These are phyloP conservation scores for Alopecurus myosuroides DNA, from an alignment of 176 grass and related monocot species.

Conservation along the genomic window DNA sequence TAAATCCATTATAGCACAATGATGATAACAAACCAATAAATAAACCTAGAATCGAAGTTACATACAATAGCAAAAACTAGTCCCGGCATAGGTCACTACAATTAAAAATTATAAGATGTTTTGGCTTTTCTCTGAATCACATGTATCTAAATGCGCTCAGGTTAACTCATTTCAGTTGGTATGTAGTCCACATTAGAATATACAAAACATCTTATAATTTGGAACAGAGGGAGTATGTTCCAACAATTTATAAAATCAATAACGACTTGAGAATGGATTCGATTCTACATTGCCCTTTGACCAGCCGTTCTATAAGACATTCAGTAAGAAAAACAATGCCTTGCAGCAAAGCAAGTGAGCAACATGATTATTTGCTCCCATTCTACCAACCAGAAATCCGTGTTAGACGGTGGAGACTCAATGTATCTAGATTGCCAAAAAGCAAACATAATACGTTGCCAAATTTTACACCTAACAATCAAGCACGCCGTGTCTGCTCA, in stretches of 20 bases:
- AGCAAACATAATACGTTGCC: background rate
- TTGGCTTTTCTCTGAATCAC: too few relatives aligned
- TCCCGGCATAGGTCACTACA: background rate
- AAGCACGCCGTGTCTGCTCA: background rate
- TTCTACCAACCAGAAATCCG: background rate
- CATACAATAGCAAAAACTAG: background rate
- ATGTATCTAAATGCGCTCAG: too few relatives aligned
- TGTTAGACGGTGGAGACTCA: too few relatives aligned
- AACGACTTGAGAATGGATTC: background rate
- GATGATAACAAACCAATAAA: conserved; percentile 9
- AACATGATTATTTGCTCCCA: background rate
- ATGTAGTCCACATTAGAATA: too few relatives aligned
- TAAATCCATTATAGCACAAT: background rate
- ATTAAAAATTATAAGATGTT: background rate
- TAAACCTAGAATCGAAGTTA: conserved; percentile 8
- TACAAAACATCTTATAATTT: too few relatives aligned
- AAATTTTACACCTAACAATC: background rate
- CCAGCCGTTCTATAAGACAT: background rate
- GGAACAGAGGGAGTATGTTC: background rate
- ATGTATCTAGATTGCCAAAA: background rate
- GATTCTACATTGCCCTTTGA: background rate
- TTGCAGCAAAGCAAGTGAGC: background rate
- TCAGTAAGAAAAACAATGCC: background rate
- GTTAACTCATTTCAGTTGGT: too few relatives aligned
- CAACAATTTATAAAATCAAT: background rate